phyloP scores from a whole-genome alignment of 2,329 filamentous ascomycete species.

The Penicillium sp. region DNA sequence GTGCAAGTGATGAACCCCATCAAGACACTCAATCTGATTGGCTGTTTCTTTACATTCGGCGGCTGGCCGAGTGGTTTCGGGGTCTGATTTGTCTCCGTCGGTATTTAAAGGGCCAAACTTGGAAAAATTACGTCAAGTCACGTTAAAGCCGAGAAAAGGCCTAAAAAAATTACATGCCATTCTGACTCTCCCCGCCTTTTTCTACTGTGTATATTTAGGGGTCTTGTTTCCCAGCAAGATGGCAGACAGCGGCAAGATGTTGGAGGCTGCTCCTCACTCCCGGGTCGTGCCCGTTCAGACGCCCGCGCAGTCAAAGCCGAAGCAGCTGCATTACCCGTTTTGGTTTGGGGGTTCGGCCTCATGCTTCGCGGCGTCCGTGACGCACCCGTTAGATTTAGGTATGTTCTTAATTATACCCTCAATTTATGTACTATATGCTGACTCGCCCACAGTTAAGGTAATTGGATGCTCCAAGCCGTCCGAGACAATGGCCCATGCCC shows the following conservation, averaged over 20 bases:
- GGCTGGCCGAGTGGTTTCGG: conserved; percentile 27
- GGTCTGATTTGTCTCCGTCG: conserved; percentile 36
- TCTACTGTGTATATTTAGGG: conserved; percentile 7
- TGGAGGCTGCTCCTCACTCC: conserved; percentile 23
- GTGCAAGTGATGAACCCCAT: not conserved
- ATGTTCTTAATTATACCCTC: conserved; percentile 39
- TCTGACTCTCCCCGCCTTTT: conserved; percentile 8
- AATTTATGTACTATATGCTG: conserved; percentile 12
- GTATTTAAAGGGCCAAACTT: conserved; percentile 15
- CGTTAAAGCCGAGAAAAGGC: conserved; percentile 8
- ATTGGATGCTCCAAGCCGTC: conserved; percentile 4
- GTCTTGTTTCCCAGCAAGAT: conserved; percentile 29
- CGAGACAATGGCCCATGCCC: conserved; percentile 3
- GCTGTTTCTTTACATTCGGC: conserved; percentile 7
- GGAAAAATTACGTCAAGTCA: conserved; percentile 22
- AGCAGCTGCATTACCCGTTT: conserved; percentile 65
- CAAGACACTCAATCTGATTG: not conserved
- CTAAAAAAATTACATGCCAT: conserved; percentile 7
- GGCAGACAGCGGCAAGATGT: conserved; percentile 34
- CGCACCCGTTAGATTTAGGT: conserved; percentile 91
- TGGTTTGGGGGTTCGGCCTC: conserved; percentile 97
- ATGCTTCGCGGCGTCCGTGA: conserved; percentile 85
- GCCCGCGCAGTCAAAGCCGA: conserved; percentile 23
- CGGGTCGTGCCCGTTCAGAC: conserved; percentile 18
- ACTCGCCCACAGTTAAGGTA: conserved; percentile 55